Evolutionary conservation across 352 stramenopile genomes (phyloP), one percentile per base, ranked within the genome.

Genomic region (Pythium monospermum): DNA sequence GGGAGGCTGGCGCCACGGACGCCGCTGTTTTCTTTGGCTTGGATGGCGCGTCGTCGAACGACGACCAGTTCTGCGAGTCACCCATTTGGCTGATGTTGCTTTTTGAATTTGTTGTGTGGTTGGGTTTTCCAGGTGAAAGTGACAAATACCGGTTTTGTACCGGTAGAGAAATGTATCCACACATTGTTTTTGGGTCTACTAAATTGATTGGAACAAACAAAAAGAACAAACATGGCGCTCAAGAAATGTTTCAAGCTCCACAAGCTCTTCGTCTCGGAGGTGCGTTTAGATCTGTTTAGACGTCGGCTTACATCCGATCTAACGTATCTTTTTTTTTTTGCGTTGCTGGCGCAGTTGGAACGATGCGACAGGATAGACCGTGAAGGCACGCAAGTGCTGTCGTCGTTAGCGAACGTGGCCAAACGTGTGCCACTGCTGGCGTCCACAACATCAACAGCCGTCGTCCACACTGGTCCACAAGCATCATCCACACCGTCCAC

Each of bases 41-140:
- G 59, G 59, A n/a, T 54, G 41, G 19, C 13, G 28, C 30, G 73
- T 51, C 70, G 26, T 89, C 77, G 68, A 89, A 91, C 43, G 80
- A 82, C 55, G 69, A 84, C 80, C 80, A 91, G 46, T 87, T 87
- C 68, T 91, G 75, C 36, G 76, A 87, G 63, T 87, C 76, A 35
- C 75, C 62, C 80, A 91, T 88, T 35, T 4, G 42, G 37, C 32
- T 28, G 11, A 15, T 27, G 27, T 32, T 21, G 3, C 8, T 15
- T 28, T 43, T 36, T 42, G 49, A 23, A 16, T 28, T 45, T n/a
- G 32, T n/a, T n/a, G n/a, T n/a, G n/a, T n/a, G n/a, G n/a, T 21
- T 1, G n/a, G n/a, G n/a, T n/a, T n/a, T n/a, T n/a, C n/a, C n/a
- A n/a, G n/a, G n/a, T n/a, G n/a, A 27, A 3, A 10, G 21, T 18